Conservation (phyloP, 441 rosid species). For the Populus hybrid region DNA sequence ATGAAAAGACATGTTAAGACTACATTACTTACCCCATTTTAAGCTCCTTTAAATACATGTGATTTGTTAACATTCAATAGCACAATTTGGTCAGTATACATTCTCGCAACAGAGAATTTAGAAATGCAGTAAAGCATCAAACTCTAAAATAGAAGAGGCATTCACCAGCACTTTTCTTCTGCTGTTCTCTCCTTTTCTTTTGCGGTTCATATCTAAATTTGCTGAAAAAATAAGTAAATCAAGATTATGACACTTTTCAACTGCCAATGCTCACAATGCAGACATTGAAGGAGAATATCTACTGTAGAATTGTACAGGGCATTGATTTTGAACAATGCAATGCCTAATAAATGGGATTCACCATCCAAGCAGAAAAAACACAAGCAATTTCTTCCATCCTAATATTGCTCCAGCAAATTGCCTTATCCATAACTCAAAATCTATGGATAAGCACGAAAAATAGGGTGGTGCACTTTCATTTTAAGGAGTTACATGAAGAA, state of each 20-base stretch:
- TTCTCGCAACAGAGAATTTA: slow-evolving; percentile 15
- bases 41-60: slow-evolving; percentile 84
- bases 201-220: slow-evolving; percentile 77
- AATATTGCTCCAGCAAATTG: not conserved
- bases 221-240: slow-evolving; percentile 37
- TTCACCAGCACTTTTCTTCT: slow-evolving; percentile 75
- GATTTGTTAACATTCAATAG: slow-evolving; percentile 47
- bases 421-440: not conserved
- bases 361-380: not conserved
- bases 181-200: slow-evolving; percentile 80
- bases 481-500: not conserved
- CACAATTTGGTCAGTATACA: slow-evolving; percentile 32
- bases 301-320: not conserved
- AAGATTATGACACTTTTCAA: slow-evolving; percentile 8
- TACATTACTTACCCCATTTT: slow-evolving; percentile 58
- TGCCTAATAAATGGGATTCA: not conserved
- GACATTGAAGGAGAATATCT: not conserved
- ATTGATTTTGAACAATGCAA: not conserved
- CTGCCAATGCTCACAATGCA: not conserved
- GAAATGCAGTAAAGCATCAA: slow-evolving; percentile 19
- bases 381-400: not conserved
- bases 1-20: not conserved
- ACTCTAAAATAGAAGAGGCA: slow-evolving; percentile 27
- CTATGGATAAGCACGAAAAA: not conserved
- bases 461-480: not conserved